Evolutionary conservation across 345 rosid species (phyloP), one percentile per base, ranked within the genome.

Genomic region (Eutrema japonicum): DNA sequence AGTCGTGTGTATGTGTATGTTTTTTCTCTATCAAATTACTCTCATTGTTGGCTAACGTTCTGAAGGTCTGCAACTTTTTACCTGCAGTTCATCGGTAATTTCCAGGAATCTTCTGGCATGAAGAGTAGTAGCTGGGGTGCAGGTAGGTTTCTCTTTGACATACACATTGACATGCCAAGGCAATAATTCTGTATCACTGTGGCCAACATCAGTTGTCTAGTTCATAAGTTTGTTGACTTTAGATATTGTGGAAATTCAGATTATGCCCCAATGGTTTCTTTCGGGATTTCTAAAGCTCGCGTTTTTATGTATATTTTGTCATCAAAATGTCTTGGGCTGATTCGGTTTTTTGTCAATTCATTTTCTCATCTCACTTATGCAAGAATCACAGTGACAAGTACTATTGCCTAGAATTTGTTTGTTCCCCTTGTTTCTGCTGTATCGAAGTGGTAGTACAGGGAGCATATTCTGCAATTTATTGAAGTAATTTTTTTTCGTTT

Each of bases 111-210:
- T 18, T 73, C 83, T 78, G 91, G 96, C 70, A 61, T 85, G 77
- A 94, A 76, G 85, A 94, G 89, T 60, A 94, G 89, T 60, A 87
- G 96, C 0, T 94, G 96, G 99, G 96, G 96, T 57, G 85, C 97
- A 13, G 96, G 99, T 92, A 67, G 83, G 91, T 87, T 88, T 63
- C 53, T 45, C 67, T 59, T 16, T 37, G 63, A 6, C 16, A 22
- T 59, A 38, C 32, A 10, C 77, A 82, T 86, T 65, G 89, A 22
- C 26, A 22, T 22, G 26, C 2, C 26, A 22, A 22, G 26, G 26
- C 26, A 22, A 22, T 22, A 22, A 22, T 22, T 57, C 4, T 47
- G 27, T 7, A 2, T 59, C 47, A 22, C 42, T 56, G 13, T 58
- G 14, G 46, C 64, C 18, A 3, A 22, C 10, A 48, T 48, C 3